phyloP scores from a whole-genome alignment of 495 filamentous ascomycete genomes.

The Tuber aestivum region DNA sequence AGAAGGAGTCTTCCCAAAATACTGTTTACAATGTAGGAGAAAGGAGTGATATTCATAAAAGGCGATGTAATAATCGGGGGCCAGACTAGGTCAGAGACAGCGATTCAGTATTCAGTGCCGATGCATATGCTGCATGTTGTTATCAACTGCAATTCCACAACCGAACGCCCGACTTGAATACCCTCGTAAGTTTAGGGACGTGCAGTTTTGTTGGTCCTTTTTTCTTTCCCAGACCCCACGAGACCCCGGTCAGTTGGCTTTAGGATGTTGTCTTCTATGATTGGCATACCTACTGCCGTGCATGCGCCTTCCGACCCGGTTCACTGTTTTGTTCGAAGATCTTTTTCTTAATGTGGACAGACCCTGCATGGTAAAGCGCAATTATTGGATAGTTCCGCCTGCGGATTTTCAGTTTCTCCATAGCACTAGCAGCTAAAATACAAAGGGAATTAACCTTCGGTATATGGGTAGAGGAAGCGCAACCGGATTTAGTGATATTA shows the following conservation, averaged over 20 bases:
- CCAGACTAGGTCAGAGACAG: not conserved
- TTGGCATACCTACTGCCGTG: no score
- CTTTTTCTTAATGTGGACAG: not conserved
- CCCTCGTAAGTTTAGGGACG: not conserved
- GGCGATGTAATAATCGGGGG: not conserved
- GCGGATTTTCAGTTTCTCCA: not conserved
- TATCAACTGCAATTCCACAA: not conserved
- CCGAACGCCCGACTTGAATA: not conserved
- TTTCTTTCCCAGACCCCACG: not conserved
- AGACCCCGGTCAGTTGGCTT: not conserved
- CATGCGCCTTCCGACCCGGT: not conserved
- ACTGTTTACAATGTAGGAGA: no score
- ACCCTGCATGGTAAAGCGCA: not conserved
- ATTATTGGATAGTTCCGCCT: not conserved
- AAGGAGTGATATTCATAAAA: no score
- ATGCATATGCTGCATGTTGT: not conserved
- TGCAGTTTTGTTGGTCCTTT: not conserved
- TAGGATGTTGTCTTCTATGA: not conserved
- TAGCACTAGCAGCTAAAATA: not conserved
- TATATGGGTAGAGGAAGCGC: not conserved
- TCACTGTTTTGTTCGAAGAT: not conserved
- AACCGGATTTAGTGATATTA: not conserved
- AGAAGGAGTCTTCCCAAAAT: no score
- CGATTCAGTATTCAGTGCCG: not conserved
- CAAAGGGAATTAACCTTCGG: not conserved